Conservation (phyloP, 1,139 yeast species). For the Kodamaea alishanica region DNA sequence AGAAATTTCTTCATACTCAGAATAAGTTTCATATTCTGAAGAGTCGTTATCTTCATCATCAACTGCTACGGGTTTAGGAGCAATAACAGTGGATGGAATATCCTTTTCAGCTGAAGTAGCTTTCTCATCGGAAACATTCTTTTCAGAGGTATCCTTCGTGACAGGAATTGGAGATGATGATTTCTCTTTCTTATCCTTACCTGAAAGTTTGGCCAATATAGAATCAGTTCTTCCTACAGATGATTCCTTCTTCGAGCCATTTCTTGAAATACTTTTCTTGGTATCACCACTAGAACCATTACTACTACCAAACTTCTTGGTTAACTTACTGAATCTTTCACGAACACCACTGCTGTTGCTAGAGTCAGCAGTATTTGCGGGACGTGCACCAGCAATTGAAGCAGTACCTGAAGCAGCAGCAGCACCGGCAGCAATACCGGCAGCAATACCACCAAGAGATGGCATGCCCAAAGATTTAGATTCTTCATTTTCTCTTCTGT, state of each 20-base stretch:
- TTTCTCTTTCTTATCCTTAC: too few species aligned
- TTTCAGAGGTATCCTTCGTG: neutral
- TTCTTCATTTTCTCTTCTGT: too few species aligned
- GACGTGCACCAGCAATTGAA: slow-evolving; percentile 4
- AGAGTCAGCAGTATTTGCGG: slow-evolving; percentile 4
- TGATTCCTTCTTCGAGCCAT: too few species aligned
- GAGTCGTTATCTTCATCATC: slow-evolving; percentile 11
- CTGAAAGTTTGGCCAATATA: too few species aligned
- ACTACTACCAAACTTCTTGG: slow-evolving; percentile 15
- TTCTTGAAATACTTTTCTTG: slow-evolving; percentile 3
- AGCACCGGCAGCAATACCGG: slow-evolving; percentile 7
- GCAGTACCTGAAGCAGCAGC: slow-evolving; percentile 4
- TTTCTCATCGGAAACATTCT: slow-evolving; percentile 1
- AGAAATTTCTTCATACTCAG: slow-evolving; percentile 51
- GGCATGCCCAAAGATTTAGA: neutral
- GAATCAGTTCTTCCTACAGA: too few species aligned
- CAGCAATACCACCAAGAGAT: slow-evolving; percentile 8
- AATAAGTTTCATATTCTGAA: slow-evolving; percentile 28
- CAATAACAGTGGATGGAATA: slow-evolving; percentile 6
- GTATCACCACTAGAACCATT: slow-evolving; percentile 5
- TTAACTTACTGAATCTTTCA: slow-evolving; percentile 22
- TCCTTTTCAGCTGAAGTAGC: slow-evolving; percentile 3
- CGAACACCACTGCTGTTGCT: slow-evolving; percentile 15
- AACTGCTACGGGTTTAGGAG: slow-evolving; percentile 11
- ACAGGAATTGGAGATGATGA: too few species aligned